Percentiles rank a stretch among this genome's conserved stretches.
phyloP scores from a whole-genome alignment of 2,329 filamentous ascomycete species.

The Zymoseptoria ardabiliae region DNA sequence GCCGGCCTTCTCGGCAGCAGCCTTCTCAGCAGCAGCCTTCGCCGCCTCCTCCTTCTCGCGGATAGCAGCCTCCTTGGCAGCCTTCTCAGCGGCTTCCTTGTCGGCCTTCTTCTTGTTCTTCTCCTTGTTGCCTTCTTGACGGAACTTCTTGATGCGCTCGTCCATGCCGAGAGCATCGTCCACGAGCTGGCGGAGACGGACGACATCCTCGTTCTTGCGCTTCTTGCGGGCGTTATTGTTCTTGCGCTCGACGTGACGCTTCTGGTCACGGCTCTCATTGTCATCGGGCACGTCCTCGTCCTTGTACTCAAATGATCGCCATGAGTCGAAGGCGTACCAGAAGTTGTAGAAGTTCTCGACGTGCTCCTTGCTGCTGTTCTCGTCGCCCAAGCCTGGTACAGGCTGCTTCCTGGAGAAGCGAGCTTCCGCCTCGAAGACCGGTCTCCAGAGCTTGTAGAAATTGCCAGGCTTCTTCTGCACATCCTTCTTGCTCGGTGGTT shows the following conservation, averaged over 20 bases:
- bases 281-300: conserved; percentile 98
- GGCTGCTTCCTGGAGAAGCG: conserved; percentile 90
- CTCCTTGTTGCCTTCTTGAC: conserved; percentile 78
- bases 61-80: conserved; percentile 74
- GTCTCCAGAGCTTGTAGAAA: conserved; percentile 91
- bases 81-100: conserved; percentile 85
- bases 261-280: conserved; percentile 98
- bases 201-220: conserved; percentile 97
- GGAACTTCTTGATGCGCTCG: conserved; percentile 96
- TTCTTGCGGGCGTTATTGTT: conserved; percentile 96
- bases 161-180: conserved; percentile 79
- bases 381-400: conserved; percentile 77
- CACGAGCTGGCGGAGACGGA: conserved; percentile 79
- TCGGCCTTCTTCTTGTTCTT: conserved; percentile 95
- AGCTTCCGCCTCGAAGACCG: conserved; percentile 82
- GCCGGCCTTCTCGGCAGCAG: conserved; percentile 73
- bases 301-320: conserved; percentile 95
- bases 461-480: conserved; percentile 63
- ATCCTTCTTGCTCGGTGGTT: conserved; percentile 89
- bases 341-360: conserved; percentile 99
- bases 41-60: conserved; percentile 79
- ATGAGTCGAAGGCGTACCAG: conserved; percentile 99
- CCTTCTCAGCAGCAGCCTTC: conserved; percentile 40
- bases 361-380: conserved; percentile 76
- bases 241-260: conserved; percentile 96